A percentile compares a stretch with the other conserved stretches of the same genome.
Conservation (phyloP, 257 asterid genomes). For the Nicotiana knightiana region DNA sequence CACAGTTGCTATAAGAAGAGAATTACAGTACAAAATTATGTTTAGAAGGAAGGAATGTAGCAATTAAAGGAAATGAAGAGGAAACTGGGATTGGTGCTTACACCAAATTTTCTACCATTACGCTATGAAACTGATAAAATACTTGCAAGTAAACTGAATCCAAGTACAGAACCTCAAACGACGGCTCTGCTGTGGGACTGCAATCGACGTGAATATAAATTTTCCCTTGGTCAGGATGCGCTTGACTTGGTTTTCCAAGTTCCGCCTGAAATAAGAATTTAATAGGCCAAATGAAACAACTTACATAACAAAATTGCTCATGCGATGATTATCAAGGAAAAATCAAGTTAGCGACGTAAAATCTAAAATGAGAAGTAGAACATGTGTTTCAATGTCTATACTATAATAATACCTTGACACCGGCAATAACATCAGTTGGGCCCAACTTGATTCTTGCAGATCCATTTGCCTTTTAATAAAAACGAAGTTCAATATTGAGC, state of each 20-base stretch:
- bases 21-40: neutral
- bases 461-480: slow-evolving; percentile 70
- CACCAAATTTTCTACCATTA: neutral
- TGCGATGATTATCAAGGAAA: neutral
- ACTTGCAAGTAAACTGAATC: slow-evolving; percentile 4
- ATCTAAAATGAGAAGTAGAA: neutral
- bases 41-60: neutral
- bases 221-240: slow-evolving; percentile 77
- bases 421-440: slow-evolving; percentile 80
- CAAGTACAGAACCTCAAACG: slow-evolving; percentile 60
- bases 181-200: slow-evolving; percentile 91
- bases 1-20: neutral
- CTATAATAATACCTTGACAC: slow-evolving; percentile 58
- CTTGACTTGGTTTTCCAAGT: slow-evolving; percentile 70
- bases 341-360: neutral
- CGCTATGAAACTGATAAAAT: neutral
- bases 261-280: slow-evolving; percentile 59
- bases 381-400: neutral
- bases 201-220: slow-evolving; percentile 75
- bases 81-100: neutral
- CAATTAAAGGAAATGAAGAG: neutral
- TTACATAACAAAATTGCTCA: neutral
- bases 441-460: slow-evolving; percentile 89
- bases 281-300: slow-evolving; percentile 5
- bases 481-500: slow-evolving; percentile 1